phyloP scores from a whole-genome alignment of 2,329 filamentous ascomycete genomes.

The Sodiomyces alkalinus region DNA sequence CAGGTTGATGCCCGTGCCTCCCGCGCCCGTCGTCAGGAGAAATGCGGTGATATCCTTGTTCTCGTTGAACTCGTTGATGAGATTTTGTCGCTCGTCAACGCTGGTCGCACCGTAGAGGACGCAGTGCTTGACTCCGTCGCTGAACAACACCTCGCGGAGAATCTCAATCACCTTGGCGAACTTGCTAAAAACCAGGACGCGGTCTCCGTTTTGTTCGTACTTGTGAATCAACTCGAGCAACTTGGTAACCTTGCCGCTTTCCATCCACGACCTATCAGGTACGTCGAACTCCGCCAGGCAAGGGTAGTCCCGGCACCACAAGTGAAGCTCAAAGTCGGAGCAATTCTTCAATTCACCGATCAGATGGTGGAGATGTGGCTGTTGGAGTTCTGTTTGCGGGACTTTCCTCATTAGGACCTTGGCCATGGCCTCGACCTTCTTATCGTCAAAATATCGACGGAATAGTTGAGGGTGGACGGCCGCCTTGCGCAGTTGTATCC shows the following conservation, averaged over 20 bases:
- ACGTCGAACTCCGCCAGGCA: conserved; percentile 40
- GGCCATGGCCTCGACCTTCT: conserved; percentile 61
- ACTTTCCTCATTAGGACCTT: conserved; percentile 60
- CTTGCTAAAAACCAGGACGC: conserved; percentile 81
- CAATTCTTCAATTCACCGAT: conserved; percentile 39
- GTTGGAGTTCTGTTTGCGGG: conserved; percentile 35
- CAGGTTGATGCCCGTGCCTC: conserved; percentile 93
- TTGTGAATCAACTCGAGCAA: conserved; percentile 57
- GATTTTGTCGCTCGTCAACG: conserved; percentile 68
- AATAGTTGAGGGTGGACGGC: conserved; percentile 86
- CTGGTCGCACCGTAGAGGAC: conserved; percentile 76
- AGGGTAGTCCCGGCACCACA: conserved; percentile 46
- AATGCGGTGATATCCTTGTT: conserved; percentile 74
- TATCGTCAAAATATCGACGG: conserved; percentile 63
- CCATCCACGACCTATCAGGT: conserved; percentile 35
- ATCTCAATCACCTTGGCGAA: conserved; percentile 89
- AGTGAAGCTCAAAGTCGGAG: conserved; percentile 50
- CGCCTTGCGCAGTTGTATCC: conserved; percentile 86
- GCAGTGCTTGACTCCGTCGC: conserved; percentile 58
- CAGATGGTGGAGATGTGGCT: conserved; percentile 35
- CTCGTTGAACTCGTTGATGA: conserved; percentile 76
- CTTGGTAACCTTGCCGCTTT: conserved; percentile 72
- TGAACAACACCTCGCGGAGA: conserved; percentile 65
- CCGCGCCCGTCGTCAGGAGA: conserved; percentile 81
- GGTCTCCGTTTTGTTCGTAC: conserved; percentile 70